Evolutionary conservation across 257 asterid species (phyloP).

Genomic region (Cynanchum wilfordii): DNA sequence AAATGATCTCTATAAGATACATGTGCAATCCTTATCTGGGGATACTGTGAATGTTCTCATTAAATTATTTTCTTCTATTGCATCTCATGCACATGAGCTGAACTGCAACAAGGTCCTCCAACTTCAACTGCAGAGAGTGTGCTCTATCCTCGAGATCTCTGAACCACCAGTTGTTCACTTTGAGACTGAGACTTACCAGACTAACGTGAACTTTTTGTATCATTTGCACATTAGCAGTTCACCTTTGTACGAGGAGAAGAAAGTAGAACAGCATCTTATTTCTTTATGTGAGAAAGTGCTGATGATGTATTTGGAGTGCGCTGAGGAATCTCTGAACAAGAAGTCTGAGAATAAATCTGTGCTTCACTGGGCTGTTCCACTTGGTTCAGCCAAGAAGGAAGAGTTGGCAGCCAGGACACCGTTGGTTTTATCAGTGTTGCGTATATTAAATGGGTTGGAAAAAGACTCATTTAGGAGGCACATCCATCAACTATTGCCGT

Average conservation of each 20-base stretch:
- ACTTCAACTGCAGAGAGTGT: slow-evolving; percentile 61
- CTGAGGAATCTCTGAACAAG: slow-evolving; percentile 39
- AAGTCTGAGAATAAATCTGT: slow-evolving; percentile 27
- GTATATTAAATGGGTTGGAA: slow-evolving; percentile 52
- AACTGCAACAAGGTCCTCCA: slow-evolving; percentile 44
- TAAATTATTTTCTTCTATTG: slow-evolving; percentile 48
- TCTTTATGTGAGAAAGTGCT: slow-evolving; percentile 62
- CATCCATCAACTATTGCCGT: slow-evolving; percentile 55
- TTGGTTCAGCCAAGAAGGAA: slow-evolving; percentile 89
- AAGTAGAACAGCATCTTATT: slow-evolving; percentile 63
- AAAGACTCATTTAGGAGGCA: slow-evolving; percentile 47
- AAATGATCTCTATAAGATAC: slow-evolving; percentile 73
- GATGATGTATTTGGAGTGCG: slow-evolving; percentile 63
- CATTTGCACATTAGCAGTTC: slow-evolving; percentile 51
- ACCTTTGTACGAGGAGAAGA: slow-evolving; percentile 43
- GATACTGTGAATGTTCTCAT: slow-evolving; percentile 37
- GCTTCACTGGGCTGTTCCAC: slow-evolving; percentile 55
- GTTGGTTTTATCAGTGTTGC: slow-evolving; percentile 54
- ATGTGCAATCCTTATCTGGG: slow-evolving; percentile 45
- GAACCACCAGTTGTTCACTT: slow-evolving; percentile 90
- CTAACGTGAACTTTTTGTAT: slow-evolving; percentile 57
- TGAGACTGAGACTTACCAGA: slow-evolving; percentile 78
- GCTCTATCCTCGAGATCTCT: slow-evolving; percentile 68
- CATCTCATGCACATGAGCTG: slow-evolving; percentile 72
- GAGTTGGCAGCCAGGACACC: slow-evolving; percentile 88